phyloP scores from a whole-genome alignment of 768 basidiomycete species.

The Tricholoma sp. region DNA sequence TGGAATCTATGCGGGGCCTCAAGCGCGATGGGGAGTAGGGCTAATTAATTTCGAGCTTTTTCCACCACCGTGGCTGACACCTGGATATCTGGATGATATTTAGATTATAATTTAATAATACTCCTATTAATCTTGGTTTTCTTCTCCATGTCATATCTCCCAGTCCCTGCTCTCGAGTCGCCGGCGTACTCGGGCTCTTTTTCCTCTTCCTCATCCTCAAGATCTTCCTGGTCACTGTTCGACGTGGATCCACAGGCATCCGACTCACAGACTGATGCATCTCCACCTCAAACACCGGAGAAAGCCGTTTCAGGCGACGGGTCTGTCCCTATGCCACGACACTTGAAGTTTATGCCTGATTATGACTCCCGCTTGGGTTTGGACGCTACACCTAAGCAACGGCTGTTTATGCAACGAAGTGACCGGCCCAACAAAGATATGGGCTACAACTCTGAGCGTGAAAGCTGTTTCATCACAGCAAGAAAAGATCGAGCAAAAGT shows the following conservation, averaged over 20 bases:
- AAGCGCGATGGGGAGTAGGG: constrained; percentile 13
- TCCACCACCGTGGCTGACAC: constrained; percentile 12
- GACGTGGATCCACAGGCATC: constrained; percentile 9
- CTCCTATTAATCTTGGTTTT: too few relatives aligned
- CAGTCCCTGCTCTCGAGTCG: constrained; percentile 10
- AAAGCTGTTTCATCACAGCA: not conserved
- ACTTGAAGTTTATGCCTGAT: not conserved
- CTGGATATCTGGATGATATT: constrained; percentile 15
- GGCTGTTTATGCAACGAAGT: not conserved
- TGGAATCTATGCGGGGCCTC: constrained; percentile 9
- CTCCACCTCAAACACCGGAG: constrained; percentile 11
- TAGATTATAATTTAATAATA: constrained; percentile 3
- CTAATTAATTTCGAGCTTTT: constrained; percentile 13
- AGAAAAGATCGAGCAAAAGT: not conserved
- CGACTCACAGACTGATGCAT: constrained; percentile 14
- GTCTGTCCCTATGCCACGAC: not conserved
- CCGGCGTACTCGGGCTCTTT: constrained; percentile 13
- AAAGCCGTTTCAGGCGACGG: not conserved
- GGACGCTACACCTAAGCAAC: constrained; percentile 6
- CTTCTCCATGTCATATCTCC: not conserved
- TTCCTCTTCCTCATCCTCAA: constrained; percentile 6
- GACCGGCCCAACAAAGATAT: constrained; percentile 2
- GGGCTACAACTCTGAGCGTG: constrained; percentile 15
- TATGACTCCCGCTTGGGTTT: not conserved
- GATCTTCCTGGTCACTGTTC: constrained; percentile 5